Evolutionary conservation across 176 grass and related monocot genomes (phyloP).

Genomic region (Eleusine indica): DNA sequence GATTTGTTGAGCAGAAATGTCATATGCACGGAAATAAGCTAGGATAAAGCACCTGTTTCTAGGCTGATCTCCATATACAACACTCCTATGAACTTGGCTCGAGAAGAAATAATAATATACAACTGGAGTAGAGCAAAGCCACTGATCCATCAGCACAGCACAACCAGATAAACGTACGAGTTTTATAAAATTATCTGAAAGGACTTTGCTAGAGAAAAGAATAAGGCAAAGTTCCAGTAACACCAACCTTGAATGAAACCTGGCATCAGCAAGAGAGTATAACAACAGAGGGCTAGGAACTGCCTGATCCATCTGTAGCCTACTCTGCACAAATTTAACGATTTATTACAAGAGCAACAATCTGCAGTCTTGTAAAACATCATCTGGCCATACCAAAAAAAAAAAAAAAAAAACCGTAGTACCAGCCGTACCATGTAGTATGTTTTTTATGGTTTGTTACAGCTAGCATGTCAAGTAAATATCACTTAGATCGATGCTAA

Average conservation of each 20-base stretch:
- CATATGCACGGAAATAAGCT: conserved; percentile 6
- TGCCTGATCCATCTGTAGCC: conserved; percentile 92
- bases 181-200: conserved; percentile 6
- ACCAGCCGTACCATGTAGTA: neutral
- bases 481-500: neutral
- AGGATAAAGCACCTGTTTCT: conserved; percentile 71
- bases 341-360: conserved; percentile 34
- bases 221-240: neutral
- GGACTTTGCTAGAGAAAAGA: neutral
- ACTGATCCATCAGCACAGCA: neutral
- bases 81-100: conserved; percentile 74
- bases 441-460: neutral
- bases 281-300: conserved; percentile 82
- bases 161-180: neutral
- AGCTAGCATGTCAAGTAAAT: neutral
- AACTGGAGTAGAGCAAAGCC: conserved; percentile 54
- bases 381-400: neutral
- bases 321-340: conserved; percentile 60
- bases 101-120: conserved; percentile 98
- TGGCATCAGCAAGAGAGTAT: conserved; percentile 80
- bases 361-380: neutral
- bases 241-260: conserved; percentile 85
- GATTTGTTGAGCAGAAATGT: conserved; percentile 10
- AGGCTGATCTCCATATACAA: conserved; percentile 88
- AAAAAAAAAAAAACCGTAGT: neutral